These are phyloP conservation scores for Fusarium tuaranense DNA, from an alignment of 2,329 filamentous ascomycete species.

Conservation along the genomic window DNA sequence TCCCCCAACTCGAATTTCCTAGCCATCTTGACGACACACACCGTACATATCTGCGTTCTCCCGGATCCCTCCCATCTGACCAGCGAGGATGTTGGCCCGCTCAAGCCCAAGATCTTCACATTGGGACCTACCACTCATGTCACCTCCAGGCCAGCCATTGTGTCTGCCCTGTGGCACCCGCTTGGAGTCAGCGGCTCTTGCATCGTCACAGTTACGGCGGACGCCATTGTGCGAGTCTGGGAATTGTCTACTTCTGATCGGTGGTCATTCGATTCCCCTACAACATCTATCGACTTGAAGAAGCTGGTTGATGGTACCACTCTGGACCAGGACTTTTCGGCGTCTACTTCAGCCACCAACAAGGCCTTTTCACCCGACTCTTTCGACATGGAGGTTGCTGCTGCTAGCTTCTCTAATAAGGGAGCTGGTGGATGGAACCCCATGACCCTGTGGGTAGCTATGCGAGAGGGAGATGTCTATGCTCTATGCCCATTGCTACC, in stretches of 20 bases:
- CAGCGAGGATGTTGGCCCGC: conserved; percentile 72
- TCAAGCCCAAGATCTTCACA: conserved; percentile 88
- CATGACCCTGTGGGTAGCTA: conserved; percentile 98
- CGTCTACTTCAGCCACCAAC: conserved; percentile 78
- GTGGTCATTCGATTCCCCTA: conserved; percentile 87
- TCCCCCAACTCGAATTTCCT: conserved; percentile 86
- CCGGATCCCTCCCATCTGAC: conserved; percentile 84
- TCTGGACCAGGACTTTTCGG: conserved; percentile 84
- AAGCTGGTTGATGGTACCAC: conserved; percentile 88
- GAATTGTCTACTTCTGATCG: conserved; percentile 86
- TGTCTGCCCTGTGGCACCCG: conserved; percentile 91
- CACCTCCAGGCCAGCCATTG: conserved; percentile 83
- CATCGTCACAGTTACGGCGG: conserved; percentile 87
- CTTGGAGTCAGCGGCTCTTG: conserved; percentile 84
- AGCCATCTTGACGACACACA: conserved; percentile 88
- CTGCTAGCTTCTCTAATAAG: conserved; percentile 80
- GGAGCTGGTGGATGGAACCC: conserved; percentile 88
- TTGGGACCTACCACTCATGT: conserved; percentile 95
- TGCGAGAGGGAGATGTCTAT: conserved; percentile 93
- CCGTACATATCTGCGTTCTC: conserved; percentile 87
- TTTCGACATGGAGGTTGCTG: conserved; percentile 93
- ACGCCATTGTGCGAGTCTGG: conserved; percentile 91
- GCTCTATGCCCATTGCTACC: conserved; percentile 92
- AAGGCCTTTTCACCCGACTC: conserved; percentile 89
- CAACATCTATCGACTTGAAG: conserved; percentile 86